phyloP scores from a whole-genome alignment of 2,329 filamentous ascomycete genomes.

The Dendrostoma leiphaemia region DNA sequence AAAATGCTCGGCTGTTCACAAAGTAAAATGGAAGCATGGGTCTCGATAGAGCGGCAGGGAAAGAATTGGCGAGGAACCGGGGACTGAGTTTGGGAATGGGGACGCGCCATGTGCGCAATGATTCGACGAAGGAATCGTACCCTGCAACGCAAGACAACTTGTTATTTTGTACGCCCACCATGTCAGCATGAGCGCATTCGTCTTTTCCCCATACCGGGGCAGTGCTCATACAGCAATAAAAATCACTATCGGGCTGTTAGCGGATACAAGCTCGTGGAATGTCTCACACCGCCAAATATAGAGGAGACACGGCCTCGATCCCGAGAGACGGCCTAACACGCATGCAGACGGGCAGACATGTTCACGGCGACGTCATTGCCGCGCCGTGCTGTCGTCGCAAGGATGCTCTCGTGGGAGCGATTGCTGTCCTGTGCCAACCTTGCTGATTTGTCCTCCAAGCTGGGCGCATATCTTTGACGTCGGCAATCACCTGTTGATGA shows the following conservation, averaged over 20 bases:
- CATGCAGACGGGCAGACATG: neutral
- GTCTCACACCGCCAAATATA: neutral
- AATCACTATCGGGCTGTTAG: too few species aligned
- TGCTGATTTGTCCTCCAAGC: neutral
- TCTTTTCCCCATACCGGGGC: neutral
- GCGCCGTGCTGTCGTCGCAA: conserved; percentile 6
- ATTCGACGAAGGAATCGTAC: neutral
- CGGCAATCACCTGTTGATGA: too few species aligned
- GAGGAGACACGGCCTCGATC: neutral
- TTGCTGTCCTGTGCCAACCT: conserved; percentile 3
- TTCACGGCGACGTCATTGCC: conserved; percentile 13
- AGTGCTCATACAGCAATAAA: too few species aligned
- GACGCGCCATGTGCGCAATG: neutral
- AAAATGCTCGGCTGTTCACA: too few species aligned
- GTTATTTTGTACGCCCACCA: too few species aligned
- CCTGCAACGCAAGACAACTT: too few species aligned
- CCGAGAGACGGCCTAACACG: conserved; percentile 1
- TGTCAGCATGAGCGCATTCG: neutral
- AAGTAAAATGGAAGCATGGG: too few species aligned
- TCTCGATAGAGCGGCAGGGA: too few species aligned
- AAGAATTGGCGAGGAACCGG: conserved; percentile 18
- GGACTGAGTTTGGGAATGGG: too few species aligned
- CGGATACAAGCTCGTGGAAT: neutral
- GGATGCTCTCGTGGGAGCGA: neutral
- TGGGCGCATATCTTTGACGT: neutral